Conservation (phyloP, 2,329 filamentous ascomycete species). For the Botrytis pseudocinerea region DNA sequence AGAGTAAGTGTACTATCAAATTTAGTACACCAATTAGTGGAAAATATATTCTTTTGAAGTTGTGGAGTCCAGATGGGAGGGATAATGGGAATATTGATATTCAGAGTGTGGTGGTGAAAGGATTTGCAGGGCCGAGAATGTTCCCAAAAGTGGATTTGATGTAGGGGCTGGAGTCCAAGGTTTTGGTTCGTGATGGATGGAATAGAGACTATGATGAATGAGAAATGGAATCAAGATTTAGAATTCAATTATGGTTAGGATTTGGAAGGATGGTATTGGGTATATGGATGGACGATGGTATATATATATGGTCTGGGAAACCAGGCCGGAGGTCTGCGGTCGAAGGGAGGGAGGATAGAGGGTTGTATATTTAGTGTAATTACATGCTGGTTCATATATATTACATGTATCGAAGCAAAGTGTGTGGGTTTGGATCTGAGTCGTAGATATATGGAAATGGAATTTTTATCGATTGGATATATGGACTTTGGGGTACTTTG, state of each 20-base stretch:
- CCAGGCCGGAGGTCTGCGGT: background rate
- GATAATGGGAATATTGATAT: constrained; percentile 78
- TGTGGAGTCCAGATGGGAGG: constrained; percentile 77
- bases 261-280: background rate
- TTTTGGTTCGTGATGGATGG: background rate
- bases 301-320: background rate
- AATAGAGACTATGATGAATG: background rate
- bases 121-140: constrained; percentile 82
- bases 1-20: constrained; percentile 81
- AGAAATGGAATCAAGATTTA: background rate
- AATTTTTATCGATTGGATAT: background rate
- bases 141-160: constrained; percentile 55
- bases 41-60: constrained; percentile 82
- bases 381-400: background rate
- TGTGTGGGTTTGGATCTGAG: background rate
- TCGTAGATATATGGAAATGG: accelerated
- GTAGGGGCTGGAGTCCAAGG: background rate
- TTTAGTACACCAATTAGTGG: constrained; percentile 83
- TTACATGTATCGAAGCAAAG: background rate
- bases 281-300: background rate
- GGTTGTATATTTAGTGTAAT: background rate
- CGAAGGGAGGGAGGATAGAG: background rate
- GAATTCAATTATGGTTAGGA: background rate
- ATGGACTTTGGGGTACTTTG: background rate
- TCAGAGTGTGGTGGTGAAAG: constrained; percentile 78